Conservation (phyloP, 2,329 filamentous ascomycete genomes). For the Pleurostoma richardsiae region DNA sequence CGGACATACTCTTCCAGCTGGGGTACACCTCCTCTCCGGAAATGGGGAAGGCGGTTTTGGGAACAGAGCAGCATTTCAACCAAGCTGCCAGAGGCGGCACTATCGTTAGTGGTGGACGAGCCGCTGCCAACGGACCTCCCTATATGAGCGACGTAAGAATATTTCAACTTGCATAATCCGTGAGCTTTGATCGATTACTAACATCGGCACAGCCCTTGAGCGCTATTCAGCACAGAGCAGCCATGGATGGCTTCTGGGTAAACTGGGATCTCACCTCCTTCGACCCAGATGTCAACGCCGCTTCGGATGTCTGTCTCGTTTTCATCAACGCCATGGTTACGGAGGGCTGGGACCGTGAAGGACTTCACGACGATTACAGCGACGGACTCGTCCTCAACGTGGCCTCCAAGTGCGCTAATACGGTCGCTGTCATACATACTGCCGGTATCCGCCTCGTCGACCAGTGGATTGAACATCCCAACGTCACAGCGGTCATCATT, state of each 20-base stretch:
- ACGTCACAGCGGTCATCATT: constrained; percentile 59
- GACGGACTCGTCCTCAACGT: constrained; percentile 56
- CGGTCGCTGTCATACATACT: constrained; percentile 59
- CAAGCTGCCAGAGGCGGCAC: constrained; percentile 47
- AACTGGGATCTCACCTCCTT: constrained; percentile 48
- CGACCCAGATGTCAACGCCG: constrained; percentile 38
- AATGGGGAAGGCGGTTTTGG: constrained; percentile 37
- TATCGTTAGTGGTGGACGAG: constrained; percentile 45
- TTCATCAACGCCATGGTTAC: constrained; percentile 68
- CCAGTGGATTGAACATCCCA: constrained; percentile 59
- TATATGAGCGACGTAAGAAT: constrained; percentile 41
- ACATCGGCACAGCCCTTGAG: constrained; percentile 40
- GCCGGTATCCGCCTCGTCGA: constrained; percentile 58
- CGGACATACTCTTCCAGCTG: constrained; percentile 33
- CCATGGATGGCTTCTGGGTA: constrained; percentile 49
- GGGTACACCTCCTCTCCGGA: constrained; percentile 41
- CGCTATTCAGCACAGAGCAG: constrained; percentile 50
- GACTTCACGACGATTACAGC: constrained; percentile 64
- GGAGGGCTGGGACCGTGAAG: constrained; percentile 66
- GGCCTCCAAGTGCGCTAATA: constrained; percentile 55
- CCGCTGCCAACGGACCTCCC: constrained; percentile 42
- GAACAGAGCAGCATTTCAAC: constrained; percentile 36
- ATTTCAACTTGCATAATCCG: not conserved
- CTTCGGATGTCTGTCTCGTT: constrained; percentile 58
- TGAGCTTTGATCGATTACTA: not conserved